These are phyloP conservation scores for Podila epicladia DNA, from an alignment of 192 early-diverging fungal species.

Conservation along the genomic window DNA sequence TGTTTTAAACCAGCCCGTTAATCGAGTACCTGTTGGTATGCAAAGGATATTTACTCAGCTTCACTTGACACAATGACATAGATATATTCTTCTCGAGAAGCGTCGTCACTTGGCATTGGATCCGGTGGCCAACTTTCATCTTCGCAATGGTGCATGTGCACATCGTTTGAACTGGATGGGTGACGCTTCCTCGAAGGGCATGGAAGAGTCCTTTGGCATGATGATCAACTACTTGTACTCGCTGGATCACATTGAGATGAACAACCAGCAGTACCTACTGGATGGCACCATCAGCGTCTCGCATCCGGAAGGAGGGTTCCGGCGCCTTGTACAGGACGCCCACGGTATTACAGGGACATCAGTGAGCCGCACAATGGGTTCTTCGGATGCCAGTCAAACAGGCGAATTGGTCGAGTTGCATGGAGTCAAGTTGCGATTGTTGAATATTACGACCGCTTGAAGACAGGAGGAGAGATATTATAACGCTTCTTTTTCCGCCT, in stretches of 20 bases:
- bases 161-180: conserved; percentile 91
- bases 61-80: conserved; percentile 1
- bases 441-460: conserved; percentile 20
- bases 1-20: neutral
- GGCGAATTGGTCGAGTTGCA: conserved; percentile 13
- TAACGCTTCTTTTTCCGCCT: neutral
- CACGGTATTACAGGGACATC: neutral
- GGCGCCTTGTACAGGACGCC: conserved; percentile 3
- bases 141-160: conserved; percentile 93
- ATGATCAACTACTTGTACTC: conserved; percentile 97
- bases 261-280: conserved; percentile 79
- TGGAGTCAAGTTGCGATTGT: conserved; percentile 11
- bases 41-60: neutral
- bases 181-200: conserved; percentile 80
- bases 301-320: conserved; percentile 12
- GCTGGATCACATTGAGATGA: conserved; percentile 76
- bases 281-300: conserved; percentile 69
- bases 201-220: conserved; percentile 88
- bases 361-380: neutral
- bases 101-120: conserved; percentile 75
- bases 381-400: neutral
- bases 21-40: neutral
- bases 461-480: neutral
- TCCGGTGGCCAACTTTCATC: conserved; percentile 96
- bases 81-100: conserved; percentile 77